These are phyloP conservation scores for Boletus bicolor DNA, from an alignment of 768 basidiomycete genomes.

Conservation along the genomic window DNA sequence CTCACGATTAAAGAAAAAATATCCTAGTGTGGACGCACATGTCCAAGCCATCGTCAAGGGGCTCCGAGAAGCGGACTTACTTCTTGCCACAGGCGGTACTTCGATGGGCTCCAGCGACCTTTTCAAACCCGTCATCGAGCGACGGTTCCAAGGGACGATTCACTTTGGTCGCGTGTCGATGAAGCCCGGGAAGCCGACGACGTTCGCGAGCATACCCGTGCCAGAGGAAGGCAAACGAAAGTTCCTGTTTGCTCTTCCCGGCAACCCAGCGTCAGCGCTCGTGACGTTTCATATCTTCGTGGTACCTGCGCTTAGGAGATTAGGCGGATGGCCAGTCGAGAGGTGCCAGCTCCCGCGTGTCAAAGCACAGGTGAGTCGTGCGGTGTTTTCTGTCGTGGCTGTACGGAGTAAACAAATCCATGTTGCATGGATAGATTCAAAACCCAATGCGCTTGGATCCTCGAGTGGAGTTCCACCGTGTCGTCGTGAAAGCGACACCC, in stretches of 20 bases:
- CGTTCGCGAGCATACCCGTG: conserved; percentile 74
- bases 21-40: conserved; percentile 53
- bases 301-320: conserved; percentile 67
- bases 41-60: conserved; percentile 54
- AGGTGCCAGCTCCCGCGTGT: conserved; percentile 59
- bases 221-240: conserved; percentile 39
- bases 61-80: conserved; percentile 61
- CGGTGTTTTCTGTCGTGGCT: not conserved
- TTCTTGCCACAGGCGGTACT: conserved; percentile 86
- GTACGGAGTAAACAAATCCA: not conserved
- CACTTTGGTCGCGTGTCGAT: conserved; percentile 86
- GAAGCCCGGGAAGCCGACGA: conserved; percentile 87
- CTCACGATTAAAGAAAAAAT: not conserved
- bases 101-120: conserved; percentile 90
- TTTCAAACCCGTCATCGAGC: conserved; percentile 85
- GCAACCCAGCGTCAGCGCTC: conserved; percentile 85
- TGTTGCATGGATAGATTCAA: conserved; percentile 42
- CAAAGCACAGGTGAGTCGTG: conserved; percentile 53
- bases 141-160: conserved; percentile 66
- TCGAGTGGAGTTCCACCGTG: conserved; percentile 83
- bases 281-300: conserved; percentile 86
- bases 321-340: conserved; percentile 64
- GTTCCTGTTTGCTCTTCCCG: conserved; percentile 80
- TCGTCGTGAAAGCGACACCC: conserved; percentile 45
- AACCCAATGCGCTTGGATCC: conserved; percentile 64